phyloP scores from a whole-genome alignment of 2,329 filamentous ascomycete species.

The Fusarium cyanostomum region DNA sequence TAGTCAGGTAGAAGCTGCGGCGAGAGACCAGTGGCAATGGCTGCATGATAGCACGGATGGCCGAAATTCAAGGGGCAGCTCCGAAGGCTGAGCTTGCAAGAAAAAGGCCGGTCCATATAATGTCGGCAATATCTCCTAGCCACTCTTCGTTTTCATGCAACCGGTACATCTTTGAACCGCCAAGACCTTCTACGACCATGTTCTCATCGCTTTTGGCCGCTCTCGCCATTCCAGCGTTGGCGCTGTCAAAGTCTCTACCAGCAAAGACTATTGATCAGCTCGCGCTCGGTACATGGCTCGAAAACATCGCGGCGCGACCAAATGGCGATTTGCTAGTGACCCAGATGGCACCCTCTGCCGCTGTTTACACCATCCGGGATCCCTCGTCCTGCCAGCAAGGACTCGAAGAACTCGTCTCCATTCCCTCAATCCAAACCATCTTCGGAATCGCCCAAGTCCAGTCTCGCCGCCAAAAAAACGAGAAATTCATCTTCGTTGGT shows the following conservation, averaged over 20 bases:
- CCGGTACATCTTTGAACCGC: neutral
- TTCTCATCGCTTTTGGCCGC: neutral
- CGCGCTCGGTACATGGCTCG: constrained; percentile 25
- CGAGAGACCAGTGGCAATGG: too few relatives aligned
- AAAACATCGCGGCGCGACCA: constrained; percentile 33
- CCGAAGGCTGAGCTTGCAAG: neutral
- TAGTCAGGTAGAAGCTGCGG: too few relatives aligned
- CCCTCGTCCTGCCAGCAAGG: constrained; percentile 1
- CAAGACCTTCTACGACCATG: constrained; percentile 3
- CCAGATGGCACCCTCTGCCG: constrained; percentile 22
- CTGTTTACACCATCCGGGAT: constrained; percentile 23
- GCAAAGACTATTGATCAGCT: constrained; percentile 20
- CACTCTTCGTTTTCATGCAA: too few relatives aligned
- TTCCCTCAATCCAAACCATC: constrained; percentile 29
- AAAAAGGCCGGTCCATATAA: neutral
- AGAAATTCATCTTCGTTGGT: constrained; percentile 31
- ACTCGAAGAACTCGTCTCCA: constrained; percentile 23
- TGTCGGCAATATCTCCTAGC: too few relatives aligned
- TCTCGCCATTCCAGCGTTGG: constrained; percentile 1
- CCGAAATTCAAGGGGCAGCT: too few relatives aligned
- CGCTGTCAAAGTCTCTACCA: constrained; percentile 17
- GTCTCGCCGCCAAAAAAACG: neutral
- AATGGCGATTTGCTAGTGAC: constrained; percentile 30
- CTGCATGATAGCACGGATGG: too few relatives aligned
- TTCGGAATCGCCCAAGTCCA: constrained; percentile 25